Percentiles rank a stretch among this genome's conserved stretches.
These are phyloP conservation scores for Rhizopogon vesiculosus DNA, from an alignment of 768 basidiomycete species.

Conservation along the genomic window DNA sequence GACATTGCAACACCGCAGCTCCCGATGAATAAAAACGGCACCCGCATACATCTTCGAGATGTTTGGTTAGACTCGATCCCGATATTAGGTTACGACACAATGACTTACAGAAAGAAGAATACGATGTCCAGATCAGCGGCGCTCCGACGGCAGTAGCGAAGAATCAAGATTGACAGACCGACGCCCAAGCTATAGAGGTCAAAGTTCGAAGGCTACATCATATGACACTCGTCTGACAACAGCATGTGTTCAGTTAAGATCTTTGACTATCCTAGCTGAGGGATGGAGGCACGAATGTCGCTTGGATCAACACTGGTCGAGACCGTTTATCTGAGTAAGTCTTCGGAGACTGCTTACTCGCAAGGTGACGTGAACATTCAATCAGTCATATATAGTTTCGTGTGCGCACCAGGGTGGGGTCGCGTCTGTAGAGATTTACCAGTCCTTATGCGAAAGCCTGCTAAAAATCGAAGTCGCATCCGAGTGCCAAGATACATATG, in stretches of 20 bases:
- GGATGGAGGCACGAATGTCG: slow-evolving; percentile 65
- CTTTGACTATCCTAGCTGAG: slow-evolving; percentile 49
- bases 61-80: background rate
- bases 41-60: slow-evolving; percentile 47
- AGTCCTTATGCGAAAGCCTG: too few species aligned
- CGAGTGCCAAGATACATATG: too few species aligned
- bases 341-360: slow-evolving; percentile 34
- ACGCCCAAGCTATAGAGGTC: slow-evolving; percentile 33
- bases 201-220: too few species aligned
- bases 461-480: too few species aligned
- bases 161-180: slow-evolving; percentile 41
- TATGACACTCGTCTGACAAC: slow-evolving; percentile 42
- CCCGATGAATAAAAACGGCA: slow-evolving; percentile 44
- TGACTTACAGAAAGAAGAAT: slow-evolving; percentile 39
- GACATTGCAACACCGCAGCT: slow-evolving; percentile 53
- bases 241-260: slow-evolving; percentile 49
- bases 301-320: slow-evolving; percentile 32
- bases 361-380: slow-evolving; percentile 39
- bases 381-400: slow-evolving; percentile 14
- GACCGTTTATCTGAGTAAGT: background rate
- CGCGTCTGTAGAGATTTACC: too few species aligned
- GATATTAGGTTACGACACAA: slow-evolving; percentile 1
- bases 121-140: slow-evolving; percentile 39
- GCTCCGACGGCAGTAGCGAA: slow-evolving; percentile 37
- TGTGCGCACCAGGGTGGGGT: background rate